Evolutionary conservation across 1,284 basidiomycete species (phyloP).

Genomic region (Schizophyllum commune): DNA sequence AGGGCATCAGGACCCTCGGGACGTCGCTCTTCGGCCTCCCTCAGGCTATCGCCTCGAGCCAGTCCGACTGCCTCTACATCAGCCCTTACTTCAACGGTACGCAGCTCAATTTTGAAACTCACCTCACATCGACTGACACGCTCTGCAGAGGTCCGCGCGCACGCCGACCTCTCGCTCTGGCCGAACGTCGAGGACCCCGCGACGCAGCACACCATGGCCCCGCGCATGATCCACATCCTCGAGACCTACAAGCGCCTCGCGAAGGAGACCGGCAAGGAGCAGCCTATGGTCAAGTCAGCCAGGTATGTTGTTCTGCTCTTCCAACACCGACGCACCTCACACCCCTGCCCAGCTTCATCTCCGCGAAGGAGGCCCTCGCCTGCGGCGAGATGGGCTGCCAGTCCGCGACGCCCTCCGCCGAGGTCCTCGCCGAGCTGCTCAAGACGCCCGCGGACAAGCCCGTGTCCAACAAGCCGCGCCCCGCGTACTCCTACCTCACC

Average conservation of each 20-base stretch:
- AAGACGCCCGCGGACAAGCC: constrained; percentile 7
- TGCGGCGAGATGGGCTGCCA: constrained; percentile 13
- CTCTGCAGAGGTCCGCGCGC: constrained; percentile 7
- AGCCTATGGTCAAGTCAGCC: constrained; percentile 12
- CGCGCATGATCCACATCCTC: constrained; percentile 9
- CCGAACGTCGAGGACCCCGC: constrained; percentile 10
- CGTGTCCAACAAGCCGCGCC: constrained; percentile 5
- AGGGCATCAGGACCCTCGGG: constrained; percentile 11
- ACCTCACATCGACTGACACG: background rate
- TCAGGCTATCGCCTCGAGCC: constrained; percentile 12
- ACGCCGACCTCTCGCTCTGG: constrained; percentile 6
- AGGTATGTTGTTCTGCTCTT: background rate
- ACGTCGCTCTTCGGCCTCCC: constrained; percentile 10
- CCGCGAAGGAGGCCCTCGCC: constrained; percentile 9
- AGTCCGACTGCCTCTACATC: constrained; percentile 12
- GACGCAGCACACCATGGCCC: constrained; percentile 1
- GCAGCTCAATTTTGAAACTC: background rate
- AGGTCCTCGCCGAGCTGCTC: constrained; percentile 7
- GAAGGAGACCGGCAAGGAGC: constrained; percentile 9
- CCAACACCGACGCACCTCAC: background rate
- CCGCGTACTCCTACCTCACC: constrained; percentile 4
- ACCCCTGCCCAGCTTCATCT: constrained; percentile 8
- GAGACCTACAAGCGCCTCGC: constrained; percentile 10
- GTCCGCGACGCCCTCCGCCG: constrained; percentile 7
- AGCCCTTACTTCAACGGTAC: constrained; percentile 12